Percentiles rank a stretch among this genome's conserved stretches.
Conservation (phyloP, 768 basidiomycete species). For the Tremella yokohamensis region DNA sequence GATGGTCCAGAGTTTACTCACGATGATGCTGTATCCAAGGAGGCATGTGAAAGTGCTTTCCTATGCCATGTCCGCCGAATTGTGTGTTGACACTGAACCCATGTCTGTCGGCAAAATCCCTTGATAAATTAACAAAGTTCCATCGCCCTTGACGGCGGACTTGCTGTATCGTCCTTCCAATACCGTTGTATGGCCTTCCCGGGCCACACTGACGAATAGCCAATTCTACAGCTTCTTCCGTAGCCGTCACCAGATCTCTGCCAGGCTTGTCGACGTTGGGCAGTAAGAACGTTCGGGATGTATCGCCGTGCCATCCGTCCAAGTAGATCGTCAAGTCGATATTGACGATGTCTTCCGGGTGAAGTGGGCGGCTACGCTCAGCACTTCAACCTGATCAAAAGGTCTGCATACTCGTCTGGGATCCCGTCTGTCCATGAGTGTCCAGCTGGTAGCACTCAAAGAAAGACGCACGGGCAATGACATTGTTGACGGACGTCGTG, state of each 20-base stretch:
- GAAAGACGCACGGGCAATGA: conserved; percentile 58
- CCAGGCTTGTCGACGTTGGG: conserved; percentile 74
- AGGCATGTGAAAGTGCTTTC: conserved; percentile 68
- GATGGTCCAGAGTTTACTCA: conserved; percentile 50
- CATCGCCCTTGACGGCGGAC: conserved; percentile 5
- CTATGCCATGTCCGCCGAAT: conserved; percentile 85
- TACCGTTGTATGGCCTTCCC: conserved; percentile 63
- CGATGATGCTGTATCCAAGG: conserved; percentile 81
- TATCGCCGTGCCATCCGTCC: conserved; percentile 86
- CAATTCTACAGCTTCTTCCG: conserved; percentile 63
- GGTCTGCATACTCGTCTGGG: conserved; percentile 69
- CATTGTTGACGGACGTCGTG: conserved; percentile 84
- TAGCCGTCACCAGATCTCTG: conserved; percentile 61
- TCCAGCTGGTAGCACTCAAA: background rate
- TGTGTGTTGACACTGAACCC: conserved; percentile 66
- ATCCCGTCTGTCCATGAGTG: conserved; percentile 61
- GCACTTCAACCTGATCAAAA: background rate
- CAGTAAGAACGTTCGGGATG: conserved; percentile 75
- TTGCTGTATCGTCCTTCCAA: conserved; percentile 65
- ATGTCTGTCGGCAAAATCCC: conserved; percentile 35
- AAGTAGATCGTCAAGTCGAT: conserved; percentile 80
- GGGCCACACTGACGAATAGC: conserved; percentile 76
- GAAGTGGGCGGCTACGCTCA: conserved; percentile 64
- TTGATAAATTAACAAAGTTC: conserved; percentile 1
- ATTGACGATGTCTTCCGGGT: conserved; percentile 81